Conservation (phyloP, 768 basidiomycete species). For the Clathrus columnatus region DNA sequence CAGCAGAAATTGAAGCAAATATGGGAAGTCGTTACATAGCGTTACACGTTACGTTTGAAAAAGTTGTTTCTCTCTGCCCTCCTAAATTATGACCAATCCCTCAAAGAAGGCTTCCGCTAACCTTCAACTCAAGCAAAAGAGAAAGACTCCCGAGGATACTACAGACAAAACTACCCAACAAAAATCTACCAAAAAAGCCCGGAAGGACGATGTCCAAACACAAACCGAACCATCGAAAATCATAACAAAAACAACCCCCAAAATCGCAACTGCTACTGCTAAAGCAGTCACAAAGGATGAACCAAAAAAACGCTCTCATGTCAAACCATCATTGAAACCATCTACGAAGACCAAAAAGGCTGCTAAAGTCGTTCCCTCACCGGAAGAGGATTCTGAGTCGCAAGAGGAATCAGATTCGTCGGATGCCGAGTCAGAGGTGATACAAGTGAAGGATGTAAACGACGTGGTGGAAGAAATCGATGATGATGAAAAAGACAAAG, state of each 20-base stretch:
- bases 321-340: no score
- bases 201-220: neutral
- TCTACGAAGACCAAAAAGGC: neutral
- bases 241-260: no score
- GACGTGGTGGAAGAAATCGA: neutral
- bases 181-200: neutral
- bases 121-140: neutral
- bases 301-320: no score
- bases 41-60: neutral
- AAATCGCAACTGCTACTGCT: no score
- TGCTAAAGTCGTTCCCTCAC: neutral
- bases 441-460: neutral
- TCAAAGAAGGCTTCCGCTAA: neutral
- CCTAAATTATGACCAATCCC: neutral
- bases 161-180: neutral
- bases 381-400: neutral
- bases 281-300: no score
- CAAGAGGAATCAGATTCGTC: neutral
- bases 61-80: neutral
- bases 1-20: no score
- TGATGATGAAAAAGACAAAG: constrained; percentile 17
- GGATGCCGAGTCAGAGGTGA: neutral
- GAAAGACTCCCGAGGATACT: neutral
- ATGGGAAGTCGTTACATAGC: neutral
- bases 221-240: neutral